Evolutionary conservation across 2,329 filamentous ascomycete species (phyloP).

Genomic region (Penicillium sp.): DNA sequence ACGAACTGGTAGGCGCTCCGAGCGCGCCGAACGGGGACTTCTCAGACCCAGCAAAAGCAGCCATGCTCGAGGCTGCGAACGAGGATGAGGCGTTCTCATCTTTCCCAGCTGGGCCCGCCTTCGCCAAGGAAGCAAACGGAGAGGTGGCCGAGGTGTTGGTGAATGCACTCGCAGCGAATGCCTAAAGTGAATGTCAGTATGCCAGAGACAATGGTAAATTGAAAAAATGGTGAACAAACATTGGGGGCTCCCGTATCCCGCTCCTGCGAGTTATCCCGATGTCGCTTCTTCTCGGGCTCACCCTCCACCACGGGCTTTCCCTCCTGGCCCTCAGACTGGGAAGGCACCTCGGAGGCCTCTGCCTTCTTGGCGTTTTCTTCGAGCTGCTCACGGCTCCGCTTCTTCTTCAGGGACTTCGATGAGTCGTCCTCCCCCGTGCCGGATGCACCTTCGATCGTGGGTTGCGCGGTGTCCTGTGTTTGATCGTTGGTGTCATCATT

Average conservation of each 20-base stretch:
- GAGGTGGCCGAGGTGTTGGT: conserved; percentile 41
- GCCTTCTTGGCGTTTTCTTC: conserved; percentile 30
- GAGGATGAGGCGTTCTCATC: conserved; percentile 51
- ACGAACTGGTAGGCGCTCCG: conserved; percentile 40
- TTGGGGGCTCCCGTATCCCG: conserved; percentile 25
- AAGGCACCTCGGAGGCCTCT: conserved; percentile 11
- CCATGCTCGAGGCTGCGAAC: conserved; percentile 64
- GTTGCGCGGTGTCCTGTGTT: neutral
- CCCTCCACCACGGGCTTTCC: conserved; percentile 22
- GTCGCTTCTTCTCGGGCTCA: conserved; percentile 41
- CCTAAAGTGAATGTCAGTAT: conserved; percentile 1
- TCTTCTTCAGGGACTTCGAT: conserved; percentile 38
- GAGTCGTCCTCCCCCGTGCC: conserved; percentile 19
- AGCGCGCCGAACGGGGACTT: conserved; percentile 60
- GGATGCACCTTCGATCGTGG: neutral
- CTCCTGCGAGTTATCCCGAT: conserved; percentile 41
- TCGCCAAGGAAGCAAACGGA: conserved; percentile 38
- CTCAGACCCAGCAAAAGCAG: conserved; percentile 56
- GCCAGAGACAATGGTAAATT: neutral
- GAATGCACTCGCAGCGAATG: conserved; percentile 36
- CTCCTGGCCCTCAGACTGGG: conserved; percentile 8
- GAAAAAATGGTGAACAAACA: conserved; percentile 14
- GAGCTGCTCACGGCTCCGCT: conserved; percentile 41
- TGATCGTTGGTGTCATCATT: conserved; percentile 8
- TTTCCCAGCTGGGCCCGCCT: conserved; percentile 22